These are phyloP conservation scores for Catharanthus roseus DNA, from an alignment of 257 asterid genomes.

Conservation along the genomic window DNA sequence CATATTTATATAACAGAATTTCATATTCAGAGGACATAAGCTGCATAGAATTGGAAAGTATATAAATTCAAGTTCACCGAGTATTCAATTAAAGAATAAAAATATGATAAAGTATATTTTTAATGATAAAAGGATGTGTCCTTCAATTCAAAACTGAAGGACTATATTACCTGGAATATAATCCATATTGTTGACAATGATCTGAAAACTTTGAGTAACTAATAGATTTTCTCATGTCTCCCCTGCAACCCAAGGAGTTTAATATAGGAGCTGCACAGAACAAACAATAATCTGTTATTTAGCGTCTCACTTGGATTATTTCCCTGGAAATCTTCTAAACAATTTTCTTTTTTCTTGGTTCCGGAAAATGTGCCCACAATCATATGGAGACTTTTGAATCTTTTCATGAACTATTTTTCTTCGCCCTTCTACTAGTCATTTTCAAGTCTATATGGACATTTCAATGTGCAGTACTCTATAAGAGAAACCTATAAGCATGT, in stretches of 20 bases:
- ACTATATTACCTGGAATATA: constrained; percentile 56
- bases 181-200: constrained; percentile 77
- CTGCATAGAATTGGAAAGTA: too few relatives aligned
- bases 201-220: constrained; percentile 50
- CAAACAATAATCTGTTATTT: constrained; percentile 12
- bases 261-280: constrained; percentile 52
- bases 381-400: neutral
- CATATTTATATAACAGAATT: too few relatives aligned
- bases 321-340: constrained; percentile 1
- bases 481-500: neutral
- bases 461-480: too few relatives aligned
- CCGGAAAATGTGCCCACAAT: neutral
- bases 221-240: constrained; percentile 21
- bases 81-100: too few relatives aligned
- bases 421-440: neutral
- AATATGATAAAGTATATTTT: too few relatives aligned
- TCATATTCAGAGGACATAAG: too few relatives aligned
- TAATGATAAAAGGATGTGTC: too few relatives aligned
- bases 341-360: neutral
- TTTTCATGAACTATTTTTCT: neutral
- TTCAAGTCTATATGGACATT: neutral
- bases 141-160: constrained; percentile 1
- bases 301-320: constrained; percentile 11
- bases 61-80: too few relatives aligned
- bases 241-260: constrained; percentile 42